A percentile compares a stretch with the other conserved stretches of the same genome.
These are phyloP conservation scores for Trichosporon ovoides DNA, from an alignment of 1,284 basidiomycete species.

Conservation along the genomic window DNA sequence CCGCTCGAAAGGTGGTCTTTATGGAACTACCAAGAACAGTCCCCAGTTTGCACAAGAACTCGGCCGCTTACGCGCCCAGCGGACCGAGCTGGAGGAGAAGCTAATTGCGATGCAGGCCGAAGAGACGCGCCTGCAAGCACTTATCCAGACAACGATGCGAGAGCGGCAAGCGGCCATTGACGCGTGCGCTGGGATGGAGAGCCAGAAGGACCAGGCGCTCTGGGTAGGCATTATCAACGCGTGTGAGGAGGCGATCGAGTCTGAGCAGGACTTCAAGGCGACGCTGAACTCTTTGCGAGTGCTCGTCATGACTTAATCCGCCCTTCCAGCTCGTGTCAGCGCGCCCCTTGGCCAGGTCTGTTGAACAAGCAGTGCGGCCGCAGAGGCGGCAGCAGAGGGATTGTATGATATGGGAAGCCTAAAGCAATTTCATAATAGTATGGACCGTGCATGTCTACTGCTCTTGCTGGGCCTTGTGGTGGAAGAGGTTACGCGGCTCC, in stretches of 20 bases:
- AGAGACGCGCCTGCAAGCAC: slow-evolving; percentile 7
- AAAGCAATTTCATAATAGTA: background rate
- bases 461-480: background rate
- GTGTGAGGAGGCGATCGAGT: slow-evolving; percentile 17
- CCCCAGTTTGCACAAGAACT: slow-evolving; percentile 7
- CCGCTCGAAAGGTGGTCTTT: background rate
- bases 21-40: background rate
- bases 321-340: background rate
- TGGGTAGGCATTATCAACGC: slow-evolving; percentile 13
- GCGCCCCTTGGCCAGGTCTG: too few relatives aligned
- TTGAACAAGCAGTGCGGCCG: too few relatives aligned
- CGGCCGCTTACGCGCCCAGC: slow-evolving; percentile 8
- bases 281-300: slow-evolving; percentile 2
- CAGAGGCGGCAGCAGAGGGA: background rate
- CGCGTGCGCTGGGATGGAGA: slow-evolving; percentile 1
- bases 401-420: background rate
- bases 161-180: slow-evolving; percentile 12
- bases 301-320: background rate
- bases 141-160: slow-evolving; percentile 6
- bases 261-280: slow-evolving; percentile 9
- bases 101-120: slow-evolving; percentile 8
- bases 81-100: slow-evolving; percentile 8
- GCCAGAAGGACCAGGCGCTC: slow-evolving; percentile 8
- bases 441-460: background rate
- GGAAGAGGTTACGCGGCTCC: slow-evolving; percentile 35